Evolutionary conservation across 2,329 filamentous ascomycete genomes (phyloP).

Genomic region (Xylariomycetidae sp.): DNA sequence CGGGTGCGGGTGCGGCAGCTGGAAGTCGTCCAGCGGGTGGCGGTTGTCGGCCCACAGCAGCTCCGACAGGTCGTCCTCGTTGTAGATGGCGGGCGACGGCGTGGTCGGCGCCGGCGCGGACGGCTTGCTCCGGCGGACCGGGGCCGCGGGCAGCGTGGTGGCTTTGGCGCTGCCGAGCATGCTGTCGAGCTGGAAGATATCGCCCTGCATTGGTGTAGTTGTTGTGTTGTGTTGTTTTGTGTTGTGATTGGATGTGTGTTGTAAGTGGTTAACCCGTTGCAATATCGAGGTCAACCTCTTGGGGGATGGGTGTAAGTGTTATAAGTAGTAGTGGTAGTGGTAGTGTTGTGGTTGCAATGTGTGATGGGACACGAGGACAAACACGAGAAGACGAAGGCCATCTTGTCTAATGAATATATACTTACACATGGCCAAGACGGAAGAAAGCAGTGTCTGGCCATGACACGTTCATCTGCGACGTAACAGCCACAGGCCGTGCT

Average conservation of each 20-base stretch:
- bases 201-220: slow-evolving; percentile 22
- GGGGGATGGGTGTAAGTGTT: slow-evolving; percentile 4
- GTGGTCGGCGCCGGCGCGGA: slow-evolving; percentile 2
- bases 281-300: too few relatives aligned
- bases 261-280: slow-evolving; percentile 2
- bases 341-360: too few relatives aligned
- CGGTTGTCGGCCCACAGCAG: slow-evolving; percentile 20
- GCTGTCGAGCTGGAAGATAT: slow-evolving; percentile 23
- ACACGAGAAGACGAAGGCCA: too few relatives aligned
- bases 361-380: too few relatives aligned
- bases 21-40: slow-evolving; percentile 12
- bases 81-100: slow-evolving; percentile 21
- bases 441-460: too few relatives aligned
- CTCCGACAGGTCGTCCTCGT: slow-evolving; percentile 26
- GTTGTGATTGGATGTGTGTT: slow-evolving; percentile 1
- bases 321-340: too few relatives aligned
- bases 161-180: slow-evolving; percentile 7
- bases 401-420: too few relatives aligned
- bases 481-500: too few relatives aligned
- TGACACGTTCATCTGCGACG: too few relatives aligned
- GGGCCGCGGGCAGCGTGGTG: slow-evolving; percentile 7
- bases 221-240: slow-evolving; percentile 7
- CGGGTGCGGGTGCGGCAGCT: slow-evolving; percentile 8
- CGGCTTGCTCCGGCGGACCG: slow-evolving; percentile 3
- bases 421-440: too few relatives aligned